Evolutionary conservation across 768 basidiomycete genomes (phyloP).

Genomic region (Cystofilobasidium capitatum): DNA sequence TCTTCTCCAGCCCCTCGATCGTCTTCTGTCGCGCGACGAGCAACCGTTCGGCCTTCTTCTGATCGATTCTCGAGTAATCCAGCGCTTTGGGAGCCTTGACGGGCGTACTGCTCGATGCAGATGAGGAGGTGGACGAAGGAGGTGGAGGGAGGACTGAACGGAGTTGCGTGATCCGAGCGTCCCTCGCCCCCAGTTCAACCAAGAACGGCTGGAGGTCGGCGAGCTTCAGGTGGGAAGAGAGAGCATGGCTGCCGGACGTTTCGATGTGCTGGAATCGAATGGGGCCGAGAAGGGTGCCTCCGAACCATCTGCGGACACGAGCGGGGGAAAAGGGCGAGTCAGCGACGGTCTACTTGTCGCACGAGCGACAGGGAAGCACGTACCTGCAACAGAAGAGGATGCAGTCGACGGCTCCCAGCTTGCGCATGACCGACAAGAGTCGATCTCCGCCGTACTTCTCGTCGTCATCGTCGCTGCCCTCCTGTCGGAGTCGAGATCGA

Average conservation of each 20-base stretch:
- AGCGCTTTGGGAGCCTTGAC: neutral
- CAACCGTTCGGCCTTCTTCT: slow-evolving; percentile 10
- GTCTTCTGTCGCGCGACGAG: slow-evolving; percentile 17
- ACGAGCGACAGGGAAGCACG: too few relatives aligned
- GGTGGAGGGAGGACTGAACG: slow-evolving; percentile 1
- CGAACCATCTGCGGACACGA: slow-evolving; percentile 21
- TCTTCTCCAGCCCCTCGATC: slow-evolving; percentile 20
- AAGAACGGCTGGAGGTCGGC: slow-evolving; percentile 21
- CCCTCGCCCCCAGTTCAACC: slow-evolving; percentile 22
- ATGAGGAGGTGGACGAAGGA: neutral
- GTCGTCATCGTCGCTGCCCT: slow-evolving; percentile 62
- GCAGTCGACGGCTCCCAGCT: slow-evolving; percentile 45
- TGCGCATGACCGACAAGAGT: slow-evolving; percentile 58
- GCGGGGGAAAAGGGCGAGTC: neutral
- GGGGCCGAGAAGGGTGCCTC: slow-evolving; percentile 22
- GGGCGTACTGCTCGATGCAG: neutral
- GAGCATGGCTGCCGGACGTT: neutral
- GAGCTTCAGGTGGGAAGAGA: slow-evolving; percentile 15
- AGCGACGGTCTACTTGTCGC: too few relatives aligned
- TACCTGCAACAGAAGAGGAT: slow-evolving; percentile 21
- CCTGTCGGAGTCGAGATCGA: slow-evolving; percentile 11
- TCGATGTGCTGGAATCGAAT: slow-evolving; percentile 27
- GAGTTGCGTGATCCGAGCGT: slow-evolving; percentile 10
- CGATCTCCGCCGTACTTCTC: slow-evolving; percentile 61
- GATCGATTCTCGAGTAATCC: neutral